Evolutionary conservation across 169 alveolate genomes (phyloP), one percentile per base, ranked within the genome.

Genomic region (Cryptosporidium ubiquitum): DNA sequence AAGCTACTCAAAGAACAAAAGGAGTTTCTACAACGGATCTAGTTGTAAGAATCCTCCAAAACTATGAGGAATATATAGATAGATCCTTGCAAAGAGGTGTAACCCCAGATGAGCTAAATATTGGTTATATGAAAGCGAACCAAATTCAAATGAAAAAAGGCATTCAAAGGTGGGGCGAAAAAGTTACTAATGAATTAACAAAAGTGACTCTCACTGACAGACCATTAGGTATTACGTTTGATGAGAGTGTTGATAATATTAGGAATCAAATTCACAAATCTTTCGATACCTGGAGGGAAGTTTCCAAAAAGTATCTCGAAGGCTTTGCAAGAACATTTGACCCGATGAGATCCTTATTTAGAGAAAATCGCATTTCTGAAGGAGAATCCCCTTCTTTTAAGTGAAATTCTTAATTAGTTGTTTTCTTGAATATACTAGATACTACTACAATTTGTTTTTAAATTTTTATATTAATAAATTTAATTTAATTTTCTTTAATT

Each of bases 11-110:
- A 66, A 93, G 99, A 70, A 97, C 99, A 26, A 97, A 92, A 55
- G 99, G 99, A 1, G 97, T 97, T 12, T 96, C 99, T n/a, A 98
- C 99, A 47, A 96, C 99, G 26, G 99, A 98, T 84, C 68, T 97
- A 52, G 95, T 98, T 40, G 96, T 96, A 40, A 92, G 99, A 66
- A 97, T 98, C 47, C 94, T 98, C 39, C 97, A 95, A 85, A 97
- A 97, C 85, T 98, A 97, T 89, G 99, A 97, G 84, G 97, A 96
- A 70, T 98, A 97, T 91, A 94, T 97, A 5, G 96, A 95, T 71
- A 91, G 99, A 85, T 95, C 97, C 14, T 85, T 98, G n/a, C 94
- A 95, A 70, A 94, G 98, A 69, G 99, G 99, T 5, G 95, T 96
- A 44, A 95, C 95, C 42, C 97, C 98, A 1, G 92, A 95, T 55